Conservation (phyloP, 2,329 filamentous ascomycete genomes). For the Blumeriella jaapii region DNA sequence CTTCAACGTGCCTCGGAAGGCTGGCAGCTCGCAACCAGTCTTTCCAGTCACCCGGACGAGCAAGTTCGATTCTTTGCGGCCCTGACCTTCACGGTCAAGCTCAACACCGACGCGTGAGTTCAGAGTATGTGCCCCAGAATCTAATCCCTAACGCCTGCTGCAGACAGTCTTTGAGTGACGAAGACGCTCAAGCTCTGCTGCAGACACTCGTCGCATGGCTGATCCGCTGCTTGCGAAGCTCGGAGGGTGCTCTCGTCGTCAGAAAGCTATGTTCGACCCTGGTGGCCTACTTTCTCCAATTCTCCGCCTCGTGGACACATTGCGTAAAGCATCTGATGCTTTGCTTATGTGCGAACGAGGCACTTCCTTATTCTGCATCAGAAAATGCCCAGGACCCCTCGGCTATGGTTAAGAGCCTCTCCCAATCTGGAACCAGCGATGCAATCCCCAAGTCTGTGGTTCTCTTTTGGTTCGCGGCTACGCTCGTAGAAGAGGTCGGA, state of each 20-base stretch:
- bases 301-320: conserved; percentile 53
- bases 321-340: conserved; percentile 53
- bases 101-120: conserved; percentile 74
- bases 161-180: conserved; percentile 40
- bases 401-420: conserved; percentile 35
- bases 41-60: conserved; percentile 57
- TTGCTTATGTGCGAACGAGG: conserved; percentile 40
- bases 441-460: conserved; percentile 29
- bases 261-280: conserved; percentile 70
- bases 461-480: conserved; percentile 52
- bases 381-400: conserved; percentile 33
- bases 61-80: conserved; percentile 87
- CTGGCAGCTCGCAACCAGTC: conserved; percentile 72
- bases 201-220: conserved; percentile 53
- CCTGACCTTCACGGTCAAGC: conserved; percentile 84
- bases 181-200: conserved; percentile 41
- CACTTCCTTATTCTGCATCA: conserved; percentile 37
- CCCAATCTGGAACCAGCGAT: conserved; percentile 33
- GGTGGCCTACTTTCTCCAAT: conserved; percentile 63
- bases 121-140: neutral
- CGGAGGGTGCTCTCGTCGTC: conserved; percentile 47
- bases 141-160: conserved; percentile 8
- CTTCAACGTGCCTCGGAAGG: conserved; percentile 71
- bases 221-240: conserved; percentile 39
- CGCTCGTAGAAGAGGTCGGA: conserved; percentile 53